Conservation (phyloP, 805 yeast genomes). For the Candida sakaeoensis region DNA sequence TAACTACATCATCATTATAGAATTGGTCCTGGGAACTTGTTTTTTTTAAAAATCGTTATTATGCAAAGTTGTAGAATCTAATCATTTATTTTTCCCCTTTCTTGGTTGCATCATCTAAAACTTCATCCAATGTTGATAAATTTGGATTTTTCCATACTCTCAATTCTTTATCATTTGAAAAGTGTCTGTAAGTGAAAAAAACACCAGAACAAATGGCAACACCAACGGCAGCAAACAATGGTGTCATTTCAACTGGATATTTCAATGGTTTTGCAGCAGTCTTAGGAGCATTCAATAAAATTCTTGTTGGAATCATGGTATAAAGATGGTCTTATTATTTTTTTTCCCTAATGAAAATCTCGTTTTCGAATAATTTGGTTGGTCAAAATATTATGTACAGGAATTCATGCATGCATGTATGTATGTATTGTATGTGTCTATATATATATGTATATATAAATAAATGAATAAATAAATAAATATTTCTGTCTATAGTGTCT, state of each 20-base stretch:
- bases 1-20: conserved; percentile 1
- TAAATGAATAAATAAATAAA: not conserved
- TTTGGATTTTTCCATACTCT: conserved; percentile 46
- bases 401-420: no score
- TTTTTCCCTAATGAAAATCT: not conserved
- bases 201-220: conserved; percentile 36
- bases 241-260: conserved; percentile 44
- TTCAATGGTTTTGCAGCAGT: conserved; percentile 10
- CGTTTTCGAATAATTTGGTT: conserved; percentile 4
- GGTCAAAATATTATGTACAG: no score
- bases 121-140: conserved; percentile 40
- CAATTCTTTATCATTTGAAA: conserved; percentile 41
- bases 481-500: not conserved
- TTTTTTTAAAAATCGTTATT: not conserved
- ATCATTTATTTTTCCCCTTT: conserved; percentile 13
- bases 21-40: not conserved
- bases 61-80: not conserved
- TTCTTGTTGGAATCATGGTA: conserved; percentile 36
- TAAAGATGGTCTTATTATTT: conserved; percentile 1
- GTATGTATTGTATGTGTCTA: no score
- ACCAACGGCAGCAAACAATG: conserved; percentile 43
- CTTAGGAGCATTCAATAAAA: conserved; percentile 40
- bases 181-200: conserved; percentile 46
- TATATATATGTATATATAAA: no score
- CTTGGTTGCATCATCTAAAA: conserved; percentile 35